A percentile compares a stretch with the other conserved stretches of the same genome.
Conservation (phyloP, 495 filamentous ascomycete species). For the Parathielavia appendiculata region DNA sequence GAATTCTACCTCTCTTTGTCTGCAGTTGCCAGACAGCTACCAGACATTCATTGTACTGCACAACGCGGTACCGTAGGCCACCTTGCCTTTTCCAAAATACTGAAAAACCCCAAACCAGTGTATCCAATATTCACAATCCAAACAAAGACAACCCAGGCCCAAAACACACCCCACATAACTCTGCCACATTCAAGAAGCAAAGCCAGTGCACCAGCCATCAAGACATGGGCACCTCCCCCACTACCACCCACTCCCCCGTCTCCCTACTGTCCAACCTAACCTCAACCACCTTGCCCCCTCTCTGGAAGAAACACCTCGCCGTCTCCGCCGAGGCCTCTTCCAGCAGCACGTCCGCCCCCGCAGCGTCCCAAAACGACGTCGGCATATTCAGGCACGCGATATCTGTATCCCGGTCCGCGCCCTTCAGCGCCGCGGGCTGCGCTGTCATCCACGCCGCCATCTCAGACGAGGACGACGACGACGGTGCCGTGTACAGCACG, state of each 20-base stretch:
- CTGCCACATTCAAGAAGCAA: background rate
- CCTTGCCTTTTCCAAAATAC: too few species aligned
- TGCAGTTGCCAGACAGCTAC: too few species aligned
- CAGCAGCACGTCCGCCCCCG: background rate
- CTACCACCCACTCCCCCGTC: slow-evolving; percentile 9
- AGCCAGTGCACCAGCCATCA: too few species aligned
- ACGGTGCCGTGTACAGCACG: slow-evolving; percentile 12
- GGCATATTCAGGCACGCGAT: slow-evolving; percentile 22
- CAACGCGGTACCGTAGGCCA: too few species aligned
- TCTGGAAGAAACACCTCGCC: slow-evolving; percentile 21
- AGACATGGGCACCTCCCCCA: slow-evolving; percentile 13
- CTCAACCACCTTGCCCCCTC: slow-evolving; percentile 15
- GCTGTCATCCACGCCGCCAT: slow-evolving; percentile 11
- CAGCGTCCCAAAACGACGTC: slow-evolving; percentile 1
- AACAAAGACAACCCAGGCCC: background rate
- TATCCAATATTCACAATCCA: background rate
- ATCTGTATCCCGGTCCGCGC: slow-evolving; percentile 15
- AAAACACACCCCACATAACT: background rate
- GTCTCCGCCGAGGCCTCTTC: slow-evolving; percentile 2
- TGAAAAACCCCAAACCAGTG: too few species aligned
- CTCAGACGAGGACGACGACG: background rate
- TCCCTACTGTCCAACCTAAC: slow-evolving; percentile 5
- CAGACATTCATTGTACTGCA: too few species aligned
- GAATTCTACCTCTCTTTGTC: too few species aligned
- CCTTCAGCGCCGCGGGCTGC: slow-evolving; percentile 11